Evolutionary conservation across 441 rosid genomes (phyloP).

Genomic region (Jatropha podagrica): DNA sequence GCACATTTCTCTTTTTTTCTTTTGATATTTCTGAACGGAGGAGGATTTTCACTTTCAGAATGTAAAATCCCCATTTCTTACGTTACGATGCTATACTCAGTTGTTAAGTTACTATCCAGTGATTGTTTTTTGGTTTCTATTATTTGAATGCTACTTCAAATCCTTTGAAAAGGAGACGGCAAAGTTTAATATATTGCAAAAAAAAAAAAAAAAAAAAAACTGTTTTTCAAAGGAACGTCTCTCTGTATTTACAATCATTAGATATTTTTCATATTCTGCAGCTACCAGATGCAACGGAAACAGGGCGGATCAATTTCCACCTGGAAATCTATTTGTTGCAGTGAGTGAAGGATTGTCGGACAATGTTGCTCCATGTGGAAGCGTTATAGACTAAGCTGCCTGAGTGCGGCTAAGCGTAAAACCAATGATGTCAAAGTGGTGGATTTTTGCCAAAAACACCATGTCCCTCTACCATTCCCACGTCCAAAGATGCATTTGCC

Average conservation of each 20-base stretch:
- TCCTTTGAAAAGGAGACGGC: no score
- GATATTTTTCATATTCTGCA: slow-evolving; percentile 10
- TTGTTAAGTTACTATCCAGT: no score
- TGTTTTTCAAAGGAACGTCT: no score
- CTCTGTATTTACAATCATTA: no score
- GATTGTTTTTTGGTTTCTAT: no score
- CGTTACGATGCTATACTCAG: no score
- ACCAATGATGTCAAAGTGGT: slow-evolving; percentile 42
- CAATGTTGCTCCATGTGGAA: slow-evolving; percentile 52
- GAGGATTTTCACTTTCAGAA: no score
- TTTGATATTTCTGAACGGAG: no score
- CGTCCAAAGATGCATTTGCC: slow-evolving; percentile 1
- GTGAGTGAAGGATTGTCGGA: slow-evolving; percentile 53
- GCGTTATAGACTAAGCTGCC: slow-evolving; percentile 36
- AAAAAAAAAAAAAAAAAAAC: no score
- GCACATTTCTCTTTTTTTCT: background rate
- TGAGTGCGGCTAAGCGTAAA: slow-evolving; percentile 36
- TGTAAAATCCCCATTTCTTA: no score
- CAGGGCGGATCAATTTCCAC: slow-evolving; percentile 44
- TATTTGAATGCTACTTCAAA: no score
- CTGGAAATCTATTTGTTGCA: slow-evolving; percentile 38
- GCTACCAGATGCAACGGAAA: slow-evolving; percentile 46
- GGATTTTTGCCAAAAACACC: slow-evolving; percentile 25
- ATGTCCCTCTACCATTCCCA: background rate
- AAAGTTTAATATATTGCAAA: no score